These are phyloP conservation scores for Talaromyces nanjingensis DNA, from an alignment of 495 filamentous ascomycete genomes.

Conservation along the genomic window DNA sequence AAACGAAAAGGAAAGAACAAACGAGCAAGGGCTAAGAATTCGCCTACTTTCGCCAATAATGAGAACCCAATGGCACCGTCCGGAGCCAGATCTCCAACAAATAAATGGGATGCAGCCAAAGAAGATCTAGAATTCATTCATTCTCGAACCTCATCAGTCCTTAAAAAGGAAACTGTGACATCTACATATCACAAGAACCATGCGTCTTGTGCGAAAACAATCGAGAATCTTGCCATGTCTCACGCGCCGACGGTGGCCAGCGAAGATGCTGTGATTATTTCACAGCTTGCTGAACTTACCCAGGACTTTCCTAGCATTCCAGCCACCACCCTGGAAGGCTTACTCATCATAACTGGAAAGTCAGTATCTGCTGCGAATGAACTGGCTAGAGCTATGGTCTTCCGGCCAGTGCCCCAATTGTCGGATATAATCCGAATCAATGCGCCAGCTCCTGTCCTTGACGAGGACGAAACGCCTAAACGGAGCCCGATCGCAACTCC, in stretches of 20 bases:
- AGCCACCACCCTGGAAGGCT: constrained; percentile 32
- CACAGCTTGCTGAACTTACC: constrained; percentile 47
- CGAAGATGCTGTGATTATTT: constrained; percentile 35
- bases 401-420: constrained; percentile 23
- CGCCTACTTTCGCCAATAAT: constrained; percentile 13
- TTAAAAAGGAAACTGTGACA: constrained; percentile 41
- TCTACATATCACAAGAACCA: constrained; percentile 58
- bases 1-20: constrained; percentile 40
- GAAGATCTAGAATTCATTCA: constrained; percentile 55
- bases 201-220: constrained; percentile 49
- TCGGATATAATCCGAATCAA: constrained; percentile 35
- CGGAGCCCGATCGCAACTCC: constrained; percentile 8
- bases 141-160: constrained; percentile 32
- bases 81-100: constrained; percentile 18
- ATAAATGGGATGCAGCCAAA: constrained; percentile 50
- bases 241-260: constrained; percentile 21
- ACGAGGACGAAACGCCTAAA: constrained; percentile 21
- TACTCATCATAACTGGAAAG: constrained; percentile 49
- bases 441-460: constrained; percentile 21
- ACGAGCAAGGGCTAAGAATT: constrained; percentile 20
- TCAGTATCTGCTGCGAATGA: constrained; percentile 51
- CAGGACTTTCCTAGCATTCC: constrained; percentile 46
- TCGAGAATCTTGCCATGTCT: constrained; percentile 41
- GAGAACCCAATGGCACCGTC: constrained; percentile 9
- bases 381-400: constrained; percentile 45